Base-by-base conservation (phyloP, 768 basidiomycete genomes). In the Boletellus sp. region DNA sequence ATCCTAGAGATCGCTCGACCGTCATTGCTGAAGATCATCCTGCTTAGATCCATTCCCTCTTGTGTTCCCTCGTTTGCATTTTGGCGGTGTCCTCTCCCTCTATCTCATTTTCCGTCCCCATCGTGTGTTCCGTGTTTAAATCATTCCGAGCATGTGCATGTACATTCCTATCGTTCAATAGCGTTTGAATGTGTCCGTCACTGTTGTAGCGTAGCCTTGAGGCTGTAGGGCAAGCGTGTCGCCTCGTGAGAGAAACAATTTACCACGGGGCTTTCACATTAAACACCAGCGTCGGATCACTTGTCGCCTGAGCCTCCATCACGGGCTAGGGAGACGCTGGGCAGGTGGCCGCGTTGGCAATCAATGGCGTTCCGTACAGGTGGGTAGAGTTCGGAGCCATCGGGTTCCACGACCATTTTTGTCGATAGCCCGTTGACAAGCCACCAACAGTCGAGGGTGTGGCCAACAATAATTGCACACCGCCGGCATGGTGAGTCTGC, bases 131-230 rank as follows among this genome's bases (percentile, higher is more conserved):
- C 44, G 35, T 45, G 38, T 56, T 54, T 53, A 53, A 55, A 52
- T 52, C 55, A 60, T 64, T 45, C 54, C 51, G 59, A 57, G 55
- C 64, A 60, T 53, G 53, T 55, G 52, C 58, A 60, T 60, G 51
- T 64, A 50, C 59, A 65, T 52, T 61, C 52, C 54, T 61, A 51
- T 56, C 54, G 56, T 63, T 53, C 57, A 53, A 36, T 51, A 48
- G 47, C 58, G 54, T 61, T 52, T 36, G 65, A 54, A 65, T 65
- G 60, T 57, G 41, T 56, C 54, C 38, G 60, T 60, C 60, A 53
- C 47, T 52, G 56, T 62, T 55, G 57, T 64, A 57, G 57, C 52
- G 63, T 66, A 58, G 53, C 53, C 40, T 47, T 54, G 24, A 0
- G 51, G 53, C 49, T 52, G 56, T 54, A 52, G 50, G 45, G 51